These are phyloP conservation scores for Sporothrix protearum DNA, from an alignment of 2,329 filamentous ascomycete genomes.

Conservation along the genomic window DNA sequence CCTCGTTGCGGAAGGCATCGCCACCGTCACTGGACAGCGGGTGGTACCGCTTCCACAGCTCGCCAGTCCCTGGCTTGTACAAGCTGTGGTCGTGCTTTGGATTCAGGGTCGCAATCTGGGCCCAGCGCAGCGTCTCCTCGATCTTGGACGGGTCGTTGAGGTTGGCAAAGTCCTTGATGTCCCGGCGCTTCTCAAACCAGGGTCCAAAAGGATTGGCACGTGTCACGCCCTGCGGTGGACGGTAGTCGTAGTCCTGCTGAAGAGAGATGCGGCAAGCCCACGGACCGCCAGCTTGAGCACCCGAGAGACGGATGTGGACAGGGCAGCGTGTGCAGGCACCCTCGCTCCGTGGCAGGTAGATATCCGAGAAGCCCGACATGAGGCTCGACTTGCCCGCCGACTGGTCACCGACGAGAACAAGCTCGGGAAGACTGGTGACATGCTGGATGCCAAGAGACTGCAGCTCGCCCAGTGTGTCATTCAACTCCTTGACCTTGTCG, in stretches of 20 bases:
- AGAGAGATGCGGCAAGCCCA: slow-evolving; percentile 70
- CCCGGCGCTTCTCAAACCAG: slow-evolving; percentile 54
- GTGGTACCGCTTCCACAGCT: slow-evolving; percentile 25
- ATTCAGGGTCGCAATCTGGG: slow-evolving; percentile 74
- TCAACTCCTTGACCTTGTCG: slow-evolving; percentile 60
- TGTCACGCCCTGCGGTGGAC: slow-evolving; percentile 39
- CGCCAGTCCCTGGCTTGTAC: slow-evolving; percentile 48
- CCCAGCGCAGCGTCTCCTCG: slow-evolving; percentile 65
- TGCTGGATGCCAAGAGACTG: slow-evolving; percentile 70
- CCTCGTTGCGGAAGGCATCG: slow-evolving; percentile 40
- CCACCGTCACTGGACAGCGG: slow-evolving; percentile 34
- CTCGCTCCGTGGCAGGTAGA: slow-evolving; percentile 66
- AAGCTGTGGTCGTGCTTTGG: slow-evolving; percentile 52
- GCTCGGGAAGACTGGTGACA: slow-evolving; percentile 67
- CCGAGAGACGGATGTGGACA: slow-evolving; percentile 69
- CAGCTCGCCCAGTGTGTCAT: slow-evolving; percentile 64
- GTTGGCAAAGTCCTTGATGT: slow-evolving; percentile 58
- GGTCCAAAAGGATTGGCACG: slow-evolving; percentile 57
- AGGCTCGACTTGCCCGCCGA: slow-evolving; percentile 74
- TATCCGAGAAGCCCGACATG: slow-evolving; percentile 63
- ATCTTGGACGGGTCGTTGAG: slow-evolving; percentile 61
- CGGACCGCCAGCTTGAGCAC: slow-evolving; percentile 40
- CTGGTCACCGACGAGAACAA: slow-evolving; percentile 82
- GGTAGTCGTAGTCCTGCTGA: slow-evolving; percentile 54
- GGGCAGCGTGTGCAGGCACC: slow-evolving; percentile 79